Evolutionary conservation across 495 filamentous ascomycete genomes (phyloP).

Genomic region (Annulohypoxylon bovei): DNA sequence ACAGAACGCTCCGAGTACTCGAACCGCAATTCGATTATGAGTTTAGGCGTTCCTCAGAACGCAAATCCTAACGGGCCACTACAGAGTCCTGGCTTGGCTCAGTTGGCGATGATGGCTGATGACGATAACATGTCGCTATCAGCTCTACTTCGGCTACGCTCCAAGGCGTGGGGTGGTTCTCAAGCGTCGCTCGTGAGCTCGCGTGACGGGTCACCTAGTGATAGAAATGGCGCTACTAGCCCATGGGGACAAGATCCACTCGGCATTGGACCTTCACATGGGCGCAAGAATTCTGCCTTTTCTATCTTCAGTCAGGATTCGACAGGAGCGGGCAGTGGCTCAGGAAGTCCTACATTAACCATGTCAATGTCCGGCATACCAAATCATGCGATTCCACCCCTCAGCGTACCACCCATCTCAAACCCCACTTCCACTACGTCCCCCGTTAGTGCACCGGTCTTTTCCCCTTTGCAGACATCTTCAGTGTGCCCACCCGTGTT

Average conservation of each 20-base stretch:
- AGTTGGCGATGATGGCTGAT: conserved; percentile 74
- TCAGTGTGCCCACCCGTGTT: conserved; percentile 51
- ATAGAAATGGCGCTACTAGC: conserved; percentile 50
- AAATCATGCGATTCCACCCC: conserved; percentile 36
- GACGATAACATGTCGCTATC: conserved; percentile 76
- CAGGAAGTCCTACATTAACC: conserved; percentile 53
- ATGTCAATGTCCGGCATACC: conserved; percentile 44
- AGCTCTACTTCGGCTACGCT: conserved; percentile 75
- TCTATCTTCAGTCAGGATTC: conserved; percentile 53
- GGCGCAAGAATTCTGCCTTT: conserved; percentile 54
- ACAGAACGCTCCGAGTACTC: conserved; percentile 96
- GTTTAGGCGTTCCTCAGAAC: conserved; percentile 66
- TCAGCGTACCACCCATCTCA: conserved; percentile 33
- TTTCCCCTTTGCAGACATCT: conserved; percentile 40
- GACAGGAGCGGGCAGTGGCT: conserved; percentile 48
- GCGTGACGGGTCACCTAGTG: conserved; percentile 67
- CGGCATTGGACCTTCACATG: conserved; percentile 37
- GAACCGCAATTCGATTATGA: conserved; percentile 89
- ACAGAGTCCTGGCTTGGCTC: conserved; percentile 70
- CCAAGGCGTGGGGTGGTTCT: conserved; percentile 82
- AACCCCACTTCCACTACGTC: conserved; percentile 24
- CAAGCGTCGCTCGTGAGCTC: conserved; percentile 73
- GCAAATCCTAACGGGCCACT: conserved; percentile 53
- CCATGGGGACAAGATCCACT: conserved; percentile 42
- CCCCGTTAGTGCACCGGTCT: conserved; percentile 32